Base-by-base conservation (phyloP, 352 stramenopile genomes). In the Lagenidium sp. region DNA sequence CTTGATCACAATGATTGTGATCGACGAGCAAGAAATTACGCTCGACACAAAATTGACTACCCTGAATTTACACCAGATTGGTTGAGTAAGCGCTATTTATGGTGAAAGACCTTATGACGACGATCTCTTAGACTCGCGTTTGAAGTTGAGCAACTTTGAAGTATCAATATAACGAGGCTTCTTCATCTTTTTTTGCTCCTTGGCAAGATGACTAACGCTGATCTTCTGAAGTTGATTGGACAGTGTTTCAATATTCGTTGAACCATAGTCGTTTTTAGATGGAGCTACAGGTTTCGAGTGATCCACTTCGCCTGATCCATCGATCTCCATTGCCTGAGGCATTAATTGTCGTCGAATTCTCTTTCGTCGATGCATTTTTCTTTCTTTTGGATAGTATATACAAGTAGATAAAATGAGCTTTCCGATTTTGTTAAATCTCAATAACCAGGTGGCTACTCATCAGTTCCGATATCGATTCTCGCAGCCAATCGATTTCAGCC, bases 351-450 rank as follows among this genome's bases (percentile, higher is more conserved):
- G 21, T 39, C 46, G 25, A 53, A 47, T 53, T 53, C 46, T 41
- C 38, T 45, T 53, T 45, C 46, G 36, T 36, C 46, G 46, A 47
- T 53, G 46, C 46, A 53, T 53, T 41, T 53, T 41, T 53, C 15
- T 53, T 53, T 46, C 2, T 32, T 46, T 47, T 37, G 18, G 18
- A 44, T 43, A 36, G 25, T 53, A 41, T 53, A 46, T 35, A 39
- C 26, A 23, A 23, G 4, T 7, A 53, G 20, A 53, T 39, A 41
- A 46, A 42, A 52, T 53, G 46, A 53, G 46, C 20, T 53, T 47
- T 47, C 46, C 46, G 13, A 53, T 53, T 47, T 44, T 53, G 36
- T 47, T 53, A 37, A 53, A 53, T 38, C 39, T 53, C 22, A 53
- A 51, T 41, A 51, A 51, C n/a, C 44, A 51, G 25, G 44, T 51